phyloP scores from a whole-genome alignment of 257 asterid genomes.

The Datura wrightii region DNA sequence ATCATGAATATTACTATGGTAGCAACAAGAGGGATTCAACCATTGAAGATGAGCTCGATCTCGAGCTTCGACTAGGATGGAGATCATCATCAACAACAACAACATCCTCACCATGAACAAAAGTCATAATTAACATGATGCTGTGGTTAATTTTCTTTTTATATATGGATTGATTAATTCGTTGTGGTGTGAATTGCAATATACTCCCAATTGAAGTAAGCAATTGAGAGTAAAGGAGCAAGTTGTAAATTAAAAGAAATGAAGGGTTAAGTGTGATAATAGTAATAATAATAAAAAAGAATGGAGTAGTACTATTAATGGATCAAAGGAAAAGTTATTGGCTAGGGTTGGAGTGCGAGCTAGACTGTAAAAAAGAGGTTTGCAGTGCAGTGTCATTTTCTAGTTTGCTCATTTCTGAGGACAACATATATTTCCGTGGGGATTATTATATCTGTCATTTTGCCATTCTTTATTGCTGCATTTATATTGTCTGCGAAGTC shows the following conservation, averaged over 20 bases:
- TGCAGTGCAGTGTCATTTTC: conserved; percentile 67
- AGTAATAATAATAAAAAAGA: not conserved
- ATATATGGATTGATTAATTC: conserved; percentile 22
- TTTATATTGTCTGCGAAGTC: not conserved
- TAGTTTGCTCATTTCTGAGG: conserved; percentile 43
- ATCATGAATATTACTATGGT: not conserved
- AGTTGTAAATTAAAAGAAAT: conserved; percentile 21
- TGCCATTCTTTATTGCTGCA: not conserved
- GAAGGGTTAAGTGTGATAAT: conserved; percentile 23
- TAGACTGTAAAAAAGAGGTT: conserved; percentile 35
- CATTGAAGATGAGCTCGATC: conserved; percentile 49
- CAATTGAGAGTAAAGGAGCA: not conserved
- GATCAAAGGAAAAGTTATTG: conserved; percentile 3
- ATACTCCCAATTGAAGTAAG: not conserved
- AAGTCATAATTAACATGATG: not conserved
- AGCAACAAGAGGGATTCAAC: not conserved
- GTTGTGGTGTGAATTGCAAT: not conserved
- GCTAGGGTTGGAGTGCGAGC: conserved; percentile 47
- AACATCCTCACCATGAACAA: conserved; percentile 21
- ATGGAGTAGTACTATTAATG: not conserved
- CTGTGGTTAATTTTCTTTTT: conserved; percentile 5
- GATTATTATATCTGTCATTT: conserved; percentile 36
- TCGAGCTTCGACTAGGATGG: conserved; percentile 62
- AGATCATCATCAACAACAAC: conserved; percentile 34
- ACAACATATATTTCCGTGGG: conserved; percentile 49